Base-by-base conservation (phyloP, 768 basidiomycete species). In the Clavaria fumosa region DNA sequence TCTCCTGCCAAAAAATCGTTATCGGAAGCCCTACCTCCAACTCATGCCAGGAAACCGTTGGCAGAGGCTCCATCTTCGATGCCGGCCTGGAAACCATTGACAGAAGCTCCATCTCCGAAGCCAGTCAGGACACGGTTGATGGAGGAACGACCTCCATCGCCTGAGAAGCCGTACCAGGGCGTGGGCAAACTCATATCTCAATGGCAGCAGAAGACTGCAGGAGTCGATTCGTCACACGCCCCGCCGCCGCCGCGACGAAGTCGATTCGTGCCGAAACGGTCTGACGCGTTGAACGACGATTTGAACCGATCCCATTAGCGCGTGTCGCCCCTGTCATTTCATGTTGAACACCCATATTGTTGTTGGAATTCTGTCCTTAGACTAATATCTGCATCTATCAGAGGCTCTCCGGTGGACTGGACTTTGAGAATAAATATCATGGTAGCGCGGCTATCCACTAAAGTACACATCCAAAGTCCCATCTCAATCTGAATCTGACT, bases 151-250 rank as follows among this genome's bases (percentile, higher is more conserved):
- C 64, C 79, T 10, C 62, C 79, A 4, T 78, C 80, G 6, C 79
- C 81, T 5, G 84, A 89, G 50, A 66, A 67, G 38, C 78, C 80
- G 22, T 89, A 77, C 53, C 76, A 74, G 50, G 85, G 85, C 24
- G 85, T 89, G 31, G 78, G 82, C 20, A 81, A 69, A 57, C 63
- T 89, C 23, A 88, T 89, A 45, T 81, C 84, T 51, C 73, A 86
- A 51, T 89, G 85, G 85, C 82, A 89, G 54, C 73, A 71, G 41
- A 86, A 79, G 57, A 72, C 77, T 23, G 75, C 69, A 12, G 78
- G 77, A 45, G 57, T 59, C 14, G 73, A 71, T 24, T 50, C 56
- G 34, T 43, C 60, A 18, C 12, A 23, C 22, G 17, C 11, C 23
- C 39, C 32, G 32, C 22, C 12, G 18, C n/a, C 14, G 19, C 23